phyloP scores from a whole-genome alignment of 768 basidiomycete species.

The Kwoniella dejecticola region DNA sequence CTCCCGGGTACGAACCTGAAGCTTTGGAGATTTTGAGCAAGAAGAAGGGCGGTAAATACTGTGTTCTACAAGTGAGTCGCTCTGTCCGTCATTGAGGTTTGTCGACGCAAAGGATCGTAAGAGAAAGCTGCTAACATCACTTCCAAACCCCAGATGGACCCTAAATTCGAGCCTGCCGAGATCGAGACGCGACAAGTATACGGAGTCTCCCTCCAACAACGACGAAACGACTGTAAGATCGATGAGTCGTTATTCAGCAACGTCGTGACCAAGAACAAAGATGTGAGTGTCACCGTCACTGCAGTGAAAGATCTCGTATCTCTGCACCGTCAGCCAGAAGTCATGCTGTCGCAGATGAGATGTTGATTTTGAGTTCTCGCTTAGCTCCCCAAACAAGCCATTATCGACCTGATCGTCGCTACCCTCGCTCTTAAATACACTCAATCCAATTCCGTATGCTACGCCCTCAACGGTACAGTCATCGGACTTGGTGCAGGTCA shows the following conservation, averaged over 20 bases:
- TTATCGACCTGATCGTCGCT: slow-evolving; percentile 92
- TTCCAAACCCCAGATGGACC: slow-evolving; percentile 70
- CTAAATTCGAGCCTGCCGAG: slow-evolving; percentile 72
- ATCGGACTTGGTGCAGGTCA: slow-evolving; percentile 97
- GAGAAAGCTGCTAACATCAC: neutral
- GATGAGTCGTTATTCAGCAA: slow-evolving; percentile 77
- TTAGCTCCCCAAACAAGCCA: slow-evolving; percentile 72
- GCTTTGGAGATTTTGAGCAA: slow-evolving; percentile 87
- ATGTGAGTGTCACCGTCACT: slow-evolving; percentile 67
- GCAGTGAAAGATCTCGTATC: too few species aligned
- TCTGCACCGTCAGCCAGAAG: too few species aligned
- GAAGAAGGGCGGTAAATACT: slow-evolving; percentile 99
- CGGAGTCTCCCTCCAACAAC: slow-evolving; percentile 85
- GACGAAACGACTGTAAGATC: slow-evolving; percentile 86
- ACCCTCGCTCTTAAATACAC: slow-evolving; percentile 98
- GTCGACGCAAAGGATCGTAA: too few species aligned
- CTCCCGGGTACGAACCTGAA: slow-evolving; percentile 84
- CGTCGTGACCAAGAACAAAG: slow-evolving; percentile 83
- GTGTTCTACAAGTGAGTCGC: slow-evolving; percentile 77
- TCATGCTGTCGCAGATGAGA: neutral
- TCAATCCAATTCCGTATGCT: slow-evolving; percentile 97
- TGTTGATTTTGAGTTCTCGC: neutral
- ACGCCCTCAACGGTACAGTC: slow-evolving; percentile 86
- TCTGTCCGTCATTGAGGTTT: neutral
- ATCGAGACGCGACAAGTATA: slow-evolving; percentile 94